phyloP scores from a whole-genome alignment of 176 grass and related monocot species.

The Lolium perenne region DNA sequence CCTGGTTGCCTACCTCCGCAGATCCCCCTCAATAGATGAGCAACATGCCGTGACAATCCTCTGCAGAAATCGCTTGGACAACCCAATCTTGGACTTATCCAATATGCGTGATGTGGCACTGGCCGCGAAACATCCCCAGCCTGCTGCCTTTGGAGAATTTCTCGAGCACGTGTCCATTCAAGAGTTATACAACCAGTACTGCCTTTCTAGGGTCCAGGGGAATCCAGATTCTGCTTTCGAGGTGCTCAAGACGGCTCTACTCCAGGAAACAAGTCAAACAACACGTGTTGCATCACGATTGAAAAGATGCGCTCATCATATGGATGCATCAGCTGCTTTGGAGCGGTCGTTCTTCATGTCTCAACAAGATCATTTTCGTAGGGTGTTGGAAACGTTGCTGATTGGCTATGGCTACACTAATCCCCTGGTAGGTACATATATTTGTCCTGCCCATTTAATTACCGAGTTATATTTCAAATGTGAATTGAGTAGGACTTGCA shows the following conservation, averaged over 20 bases:
- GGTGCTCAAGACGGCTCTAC: not conserved
- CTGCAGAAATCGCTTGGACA: not conserved
- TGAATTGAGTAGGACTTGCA: too few species aligned
- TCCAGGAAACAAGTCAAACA: not conserved
- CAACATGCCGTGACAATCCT: not conserved
- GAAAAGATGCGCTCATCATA: not conserved
- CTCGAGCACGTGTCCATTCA: not conserved
- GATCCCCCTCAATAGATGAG: not conserved
- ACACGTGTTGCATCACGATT: not conserved
- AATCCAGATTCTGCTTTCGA: too few species aligned
- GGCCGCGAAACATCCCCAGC: too few species aligned
- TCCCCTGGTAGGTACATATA: not conserved
- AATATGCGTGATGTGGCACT: too few species aligned
- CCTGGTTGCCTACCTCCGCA: not conserved
- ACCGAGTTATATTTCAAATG: too few species aligned
- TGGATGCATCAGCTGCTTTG: not conserved
- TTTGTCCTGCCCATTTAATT: not conserved
- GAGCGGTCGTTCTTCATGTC: not conserved
- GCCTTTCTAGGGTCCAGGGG: not conserved
- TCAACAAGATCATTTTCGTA: not conserved
- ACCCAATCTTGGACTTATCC: not conserved
- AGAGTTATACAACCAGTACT: not conserved
- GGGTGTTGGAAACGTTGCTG: not conserved
- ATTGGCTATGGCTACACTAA: not conserved
- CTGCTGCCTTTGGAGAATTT: too few species aligned